phyloP scores from a whole-genome alignment of 129 eudicot species.

The Flaveria sonorensis region DNA sequence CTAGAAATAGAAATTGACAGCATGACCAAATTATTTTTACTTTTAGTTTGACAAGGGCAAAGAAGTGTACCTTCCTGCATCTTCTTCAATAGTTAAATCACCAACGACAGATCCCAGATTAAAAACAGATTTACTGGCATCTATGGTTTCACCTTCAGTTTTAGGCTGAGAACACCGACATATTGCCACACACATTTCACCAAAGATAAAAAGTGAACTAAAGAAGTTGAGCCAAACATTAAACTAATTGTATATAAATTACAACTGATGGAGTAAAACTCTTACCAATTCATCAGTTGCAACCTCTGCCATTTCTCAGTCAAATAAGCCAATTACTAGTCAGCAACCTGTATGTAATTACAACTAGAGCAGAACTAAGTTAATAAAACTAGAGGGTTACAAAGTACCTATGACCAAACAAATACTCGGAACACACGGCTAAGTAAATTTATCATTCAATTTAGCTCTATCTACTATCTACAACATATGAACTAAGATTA shows the following conservation, averaged over 20 bases:
- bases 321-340: conserved; percentile 19
- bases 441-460: background rate
- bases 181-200: conserved; percentile 4
- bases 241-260: background rate
- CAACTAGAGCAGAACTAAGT: conserved; percentile 19
- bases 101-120: conserved; percentile 82
- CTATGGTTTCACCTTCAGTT: conserved; percentile 39
- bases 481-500: background rate
- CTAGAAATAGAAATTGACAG: background rate
- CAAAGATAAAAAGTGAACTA: background rate
- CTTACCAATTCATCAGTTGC: conserved; percentile 41
- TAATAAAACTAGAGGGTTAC: conserved; percentile 4
- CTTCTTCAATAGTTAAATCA: conserved; percentile 74
- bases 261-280: background rate
- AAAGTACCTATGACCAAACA: background rate
- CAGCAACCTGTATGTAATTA: conserved; percentile 25
- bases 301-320: conserved; percentile 38
- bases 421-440: background rate
- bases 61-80: conserved; percentile 56
- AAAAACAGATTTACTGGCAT: conserved; percentile 42
- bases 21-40: background rate
- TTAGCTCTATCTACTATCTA: background rate
- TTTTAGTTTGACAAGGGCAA: background rate
- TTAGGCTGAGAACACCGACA: conserved; percentile 37
- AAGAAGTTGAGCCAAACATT: background rate